Percentiles rank a stretch among this genome's conserved stretches.
These are phyloP conservation scores for Gossypium aridum DNA, from an alignment of 441 rosid genomes.

Conservation along the genomic window DNA sequence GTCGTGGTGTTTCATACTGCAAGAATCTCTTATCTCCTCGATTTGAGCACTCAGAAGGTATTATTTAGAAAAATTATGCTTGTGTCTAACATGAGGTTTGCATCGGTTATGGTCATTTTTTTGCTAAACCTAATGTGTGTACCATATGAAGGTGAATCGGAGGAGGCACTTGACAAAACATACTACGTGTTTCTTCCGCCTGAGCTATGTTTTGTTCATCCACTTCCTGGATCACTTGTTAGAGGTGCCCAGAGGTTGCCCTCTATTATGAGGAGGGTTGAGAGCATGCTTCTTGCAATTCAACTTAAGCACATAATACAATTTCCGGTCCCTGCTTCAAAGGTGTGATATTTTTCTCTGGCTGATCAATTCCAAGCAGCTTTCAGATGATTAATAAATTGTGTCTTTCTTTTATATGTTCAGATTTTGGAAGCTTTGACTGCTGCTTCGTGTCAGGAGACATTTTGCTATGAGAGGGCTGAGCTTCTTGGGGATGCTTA, in stretches of 20 bases:
- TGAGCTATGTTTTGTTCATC: slow-evolving; percentile 90
- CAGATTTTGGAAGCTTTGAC: slow-evolving; percentile 98
- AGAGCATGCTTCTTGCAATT: slow-evolving; percentile 94
- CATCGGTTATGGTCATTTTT: slow-evolving; percentile 3
- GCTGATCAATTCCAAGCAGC: background rate
- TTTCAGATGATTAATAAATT: slow-evolving; percentile 10
- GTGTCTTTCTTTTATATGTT: slow-evolving; percentile 12
- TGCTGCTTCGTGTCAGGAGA: slow-evolving; percentile 99
- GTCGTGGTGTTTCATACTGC: slow-evolving; percentile 98
- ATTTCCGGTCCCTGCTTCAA: slow-evolving; percentile 71
- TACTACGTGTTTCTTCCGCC: slow-evolving; percentile 97
- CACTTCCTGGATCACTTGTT: slow-evolving; percentile 91
- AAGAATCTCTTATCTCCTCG: slow-evolving; percentile 96
- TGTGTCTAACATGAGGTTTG: background rate
- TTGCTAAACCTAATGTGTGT: slow-evolving; percentile 17
- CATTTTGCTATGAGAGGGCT: slow-evolving; percentile 98
- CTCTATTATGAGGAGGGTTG: slow-evolving; percentile 98
- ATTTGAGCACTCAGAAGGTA: slow-evolving; percentile 85
- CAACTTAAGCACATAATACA: slow-evolving; percentile 71
- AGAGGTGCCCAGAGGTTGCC: slow-evolving; percentile 99
- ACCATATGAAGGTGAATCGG: slow-evolving; percentile 61
- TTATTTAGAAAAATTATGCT: background rate
- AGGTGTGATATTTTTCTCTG: slow-evolving; percentile 35
- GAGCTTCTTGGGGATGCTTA: slow-evolving; percentile 99
- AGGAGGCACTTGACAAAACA: slow-evolving; percentile 76